Evolutionary conservation across 352 stramenopile genomes (phyloP).

Genomic region (Chrysophaeum taylorii): DNA sequence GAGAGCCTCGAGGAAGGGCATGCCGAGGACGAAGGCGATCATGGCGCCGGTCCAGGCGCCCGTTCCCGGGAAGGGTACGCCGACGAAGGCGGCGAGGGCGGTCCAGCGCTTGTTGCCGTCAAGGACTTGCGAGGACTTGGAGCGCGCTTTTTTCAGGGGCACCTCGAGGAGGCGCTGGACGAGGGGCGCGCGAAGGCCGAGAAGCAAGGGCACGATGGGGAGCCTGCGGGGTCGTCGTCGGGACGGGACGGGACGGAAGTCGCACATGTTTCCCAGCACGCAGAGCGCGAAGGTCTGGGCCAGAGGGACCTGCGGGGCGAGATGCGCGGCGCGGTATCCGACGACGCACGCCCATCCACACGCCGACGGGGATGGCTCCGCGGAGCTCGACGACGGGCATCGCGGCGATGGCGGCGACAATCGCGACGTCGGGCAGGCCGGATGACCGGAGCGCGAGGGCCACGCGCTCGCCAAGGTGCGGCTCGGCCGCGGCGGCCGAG

Average conservation of each 20-base stretch:
- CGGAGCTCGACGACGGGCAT: conserved; percentile 38
- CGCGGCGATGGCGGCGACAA: conserved; percentile 31
- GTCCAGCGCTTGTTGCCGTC: conserved; percentile 6
- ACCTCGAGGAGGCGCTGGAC: conserved; percentile 28
- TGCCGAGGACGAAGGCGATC: conserved; percentile 59
- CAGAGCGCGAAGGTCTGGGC: conserved; percentile 30
- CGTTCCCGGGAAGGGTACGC: conserved; percentile 57
- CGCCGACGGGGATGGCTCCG: conserved; percentile 32
- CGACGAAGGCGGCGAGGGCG: conserved; percentile 15
- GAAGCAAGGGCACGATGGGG: conserved; percentile 30
- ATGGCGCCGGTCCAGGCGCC: conserved; percentile 68
- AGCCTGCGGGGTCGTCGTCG: no score
- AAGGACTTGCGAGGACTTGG: conserved; percentile 3
- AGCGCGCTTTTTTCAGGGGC: conserved; percentile 23
- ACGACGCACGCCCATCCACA: conserved; percentile 29
- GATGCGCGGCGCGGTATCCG: no score
- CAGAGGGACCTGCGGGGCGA: conserved; percentile 17
- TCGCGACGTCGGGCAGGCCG: conserved; percentile 31
- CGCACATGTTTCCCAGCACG: conserved; percentile 35
- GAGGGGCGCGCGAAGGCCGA: conserved; percentile 26
- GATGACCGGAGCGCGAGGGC: conserved; percentile 24
- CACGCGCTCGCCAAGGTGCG: conserved; percentile 32
- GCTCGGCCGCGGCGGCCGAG: not conserved
- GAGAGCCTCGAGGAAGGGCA: conserved; percentile 48
- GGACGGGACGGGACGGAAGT: no score